A percentile compares a stretch with the other conserved stretches of the same genome.
Conservation (phyloP, 352 stramenopile species). For the Globisporangium ultimum region DNA sequence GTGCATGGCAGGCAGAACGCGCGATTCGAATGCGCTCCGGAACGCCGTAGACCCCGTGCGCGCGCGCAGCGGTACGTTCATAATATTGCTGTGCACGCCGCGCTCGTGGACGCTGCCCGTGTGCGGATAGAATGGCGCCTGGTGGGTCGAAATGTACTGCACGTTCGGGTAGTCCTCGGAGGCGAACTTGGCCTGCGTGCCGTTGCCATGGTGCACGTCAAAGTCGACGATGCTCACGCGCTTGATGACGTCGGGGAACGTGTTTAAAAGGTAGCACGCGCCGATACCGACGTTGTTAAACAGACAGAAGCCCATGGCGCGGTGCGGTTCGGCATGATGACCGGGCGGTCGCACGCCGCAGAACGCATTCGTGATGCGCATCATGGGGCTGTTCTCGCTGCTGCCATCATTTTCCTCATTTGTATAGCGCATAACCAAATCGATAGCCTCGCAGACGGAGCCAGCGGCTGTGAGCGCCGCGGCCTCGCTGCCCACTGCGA, state of each 20-base stretch:
- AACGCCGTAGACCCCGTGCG: slow-evolving; percentile 66
- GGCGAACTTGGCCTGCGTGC: slow-evolving; percentile 74
- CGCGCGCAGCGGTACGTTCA: slow-evolving; percentile 31
- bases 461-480: slow-evolving; percentile 32
- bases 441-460: slow-evolving; percentile 35
- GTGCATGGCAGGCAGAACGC: slow-evolving; percentile 86
- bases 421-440: slow-evolving; percentile 28
- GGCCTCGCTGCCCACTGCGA: slow-evolving; percentile 25
- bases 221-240: slow-evolving; percentile 82
- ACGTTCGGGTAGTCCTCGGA: slow-evolving; percentile 56
- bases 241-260: slow-evolving; percentile 37
- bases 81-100: slow-evolving; percentile 68
- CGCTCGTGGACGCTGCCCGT: slow-evolving; percentile 44
- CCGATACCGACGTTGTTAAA: slow-evolving; percentile 89
- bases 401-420: background rate
- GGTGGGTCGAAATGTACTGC: slow-evolving; percentile 33
- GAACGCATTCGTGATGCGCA: slow-evolving; percentile 33
- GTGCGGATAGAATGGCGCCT: slow-evolving; percentile 68
- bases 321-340: slow-evolving; percentile 73
- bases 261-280: slow-evolving; percentile 42
- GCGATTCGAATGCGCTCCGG: slow-evolving; percentile 42
- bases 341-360: slow-evolving; percentile 74
- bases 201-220: slow-evolving; percentile 91
- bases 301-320: slow-evolving; percentile 80
- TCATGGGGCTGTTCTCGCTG: too few relatives aligned